Conservation (phyloP, 1,284 basidiomycete species). For the Ustilago shanxiensis region DNA sequence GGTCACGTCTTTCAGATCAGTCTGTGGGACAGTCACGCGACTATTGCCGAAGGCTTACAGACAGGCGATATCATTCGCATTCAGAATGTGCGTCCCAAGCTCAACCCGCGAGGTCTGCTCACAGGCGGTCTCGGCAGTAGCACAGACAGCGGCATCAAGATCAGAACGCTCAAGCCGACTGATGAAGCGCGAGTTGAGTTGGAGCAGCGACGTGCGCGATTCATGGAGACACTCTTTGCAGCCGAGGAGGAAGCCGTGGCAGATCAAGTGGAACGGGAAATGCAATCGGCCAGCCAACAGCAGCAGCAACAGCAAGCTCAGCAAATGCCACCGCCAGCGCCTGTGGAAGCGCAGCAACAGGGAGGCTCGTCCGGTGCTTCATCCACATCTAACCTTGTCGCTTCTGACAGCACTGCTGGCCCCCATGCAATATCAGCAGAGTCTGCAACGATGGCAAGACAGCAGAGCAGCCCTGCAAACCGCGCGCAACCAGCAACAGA, state of each 20-base stretch:
- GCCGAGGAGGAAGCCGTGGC: constrained; percentile 37
- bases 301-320: constrained; percentile 14
- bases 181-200: constrained; percentile 38
- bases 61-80: constrained; percentile 59
- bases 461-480: background rate
- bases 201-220: constrained; percentile 27
- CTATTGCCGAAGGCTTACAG: constrained; percentile 47
- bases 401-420: background rate
- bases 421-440: background rate
- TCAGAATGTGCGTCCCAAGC: constrained; percentile 53
- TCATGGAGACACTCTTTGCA: constrained; percentile 27
- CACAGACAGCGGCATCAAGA: constrained; percentile 50
- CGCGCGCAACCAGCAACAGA: constrained; percentile 2
- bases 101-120: constrained; percentile 49
- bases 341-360: background rate
- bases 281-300: constrained; percentile 11
- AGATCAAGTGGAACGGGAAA: constrained; percentile 27
- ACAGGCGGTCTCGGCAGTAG: constrained; percentile 54
- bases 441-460: background rate
- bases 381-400: background rate
- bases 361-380: background rate
- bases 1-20: constrained; percentile 60
- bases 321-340: background rate
- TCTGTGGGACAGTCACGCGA: constrained; percentile 58
- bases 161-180: constrained; percentile 40